Percentiles rank a stretch among this genome's conserved stretches.
phyloP scores from a whole-genome alignment of 2,329 filamentous ascomycete species.

The Clathrospora elynae region DNA sequence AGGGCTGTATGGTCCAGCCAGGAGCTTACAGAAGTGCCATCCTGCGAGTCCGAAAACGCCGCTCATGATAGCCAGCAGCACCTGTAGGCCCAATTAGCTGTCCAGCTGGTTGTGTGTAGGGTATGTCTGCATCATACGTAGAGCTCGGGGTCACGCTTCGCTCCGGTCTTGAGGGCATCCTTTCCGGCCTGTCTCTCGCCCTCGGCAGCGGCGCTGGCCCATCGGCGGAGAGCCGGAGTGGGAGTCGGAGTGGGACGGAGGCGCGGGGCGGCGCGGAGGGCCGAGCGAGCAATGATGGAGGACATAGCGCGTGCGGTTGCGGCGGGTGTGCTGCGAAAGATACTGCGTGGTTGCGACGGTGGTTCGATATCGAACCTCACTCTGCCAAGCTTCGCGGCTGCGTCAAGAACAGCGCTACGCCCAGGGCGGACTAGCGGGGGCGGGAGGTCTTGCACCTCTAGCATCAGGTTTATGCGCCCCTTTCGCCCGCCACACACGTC shows the following conservation, averaged over 20 bases:
- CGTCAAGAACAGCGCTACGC: slow-evolving; percentile 19
- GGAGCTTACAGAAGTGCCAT: slow-evolving; percentile 77
- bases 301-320: slow-evolving; percentile 50
- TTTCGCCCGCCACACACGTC: slow-evolving; percentile 18
- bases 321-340: slow-evolving; percentile 17
- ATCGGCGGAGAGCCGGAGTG: slow-evolving; percentile 41
- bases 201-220: slow-evolving; percentile 48
- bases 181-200: slow-evolving; percentile 55
- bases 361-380: slow-evolving; percentile 27
- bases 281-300: slow-evolving; percentile 52
- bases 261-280: slow-evolving; percentile 54
- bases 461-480: slow-evolving; percentile 25
- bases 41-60: slow-evolving; percentile 85
- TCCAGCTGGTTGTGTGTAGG: not conserved
- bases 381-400: slow-evolving; percentile 23
- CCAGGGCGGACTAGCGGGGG: slow-evolving; percentile 14
- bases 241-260: slow-evolving; percentile 47
- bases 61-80: slow-evolving; percentile 90
- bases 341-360: slow-evolving; percentile 22
- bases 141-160: slow-evolving; percentile 74
- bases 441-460: slow-evolving; percentile 17
- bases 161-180: slow-evolving; percentile 63
- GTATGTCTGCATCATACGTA: slow-evolving; percentile 60
- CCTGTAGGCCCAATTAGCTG: slow-evolving; percentile 59
- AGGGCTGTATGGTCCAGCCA: slow-evolving; percentile 3